Percentiles rank a stretch among this genome's conserved stretches.
Conservation (phyloP, 2,329 filamentous ascomycete genomes). For the Aspergillus ustus region DNA sequence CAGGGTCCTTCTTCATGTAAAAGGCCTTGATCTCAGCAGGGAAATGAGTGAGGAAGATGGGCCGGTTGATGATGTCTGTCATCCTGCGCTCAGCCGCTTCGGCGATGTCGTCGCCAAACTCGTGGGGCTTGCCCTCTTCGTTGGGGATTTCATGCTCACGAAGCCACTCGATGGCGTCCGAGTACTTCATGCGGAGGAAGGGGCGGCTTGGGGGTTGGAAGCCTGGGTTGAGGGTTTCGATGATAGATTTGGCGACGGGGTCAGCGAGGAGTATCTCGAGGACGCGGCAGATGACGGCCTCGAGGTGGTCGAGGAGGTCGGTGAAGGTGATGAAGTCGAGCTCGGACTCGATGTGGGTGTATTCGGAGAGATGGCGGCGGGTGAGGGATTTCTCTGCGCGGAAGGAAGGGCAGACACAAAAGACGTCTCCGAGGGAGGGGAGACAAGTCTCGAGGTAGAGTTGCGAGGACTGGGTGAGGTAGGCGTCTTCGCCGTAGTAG, state of each 20-base stretch:
- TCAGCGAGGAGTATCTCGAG: conserved; percentile 78
- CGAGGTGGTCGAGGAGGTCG: conserved; percentile 84
- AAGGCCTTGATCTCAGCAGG: conserved; percentile 97
- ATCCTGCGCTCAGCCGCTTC: conserved; percentile 95
- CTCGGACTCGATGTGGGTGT: conserved; percentile 95
- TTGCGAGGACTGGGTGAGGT: conserved; percentile 95
- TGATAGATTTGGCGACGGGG: conserved; percentile 69
- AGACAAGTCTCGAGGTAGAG: conserved; percentile 96
- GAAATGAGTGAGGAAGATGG: conserved; percentile 97
- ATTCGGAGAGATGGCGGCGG: conserved; percentile 91
- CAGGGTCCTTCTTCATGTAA: conserved; percentile 91
- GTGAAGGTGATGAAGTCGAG: conserved; percentile 94
- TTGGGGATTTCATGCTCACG: conserved; percentile 87
- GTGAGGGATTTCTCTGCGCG: conserved; percentile 96
- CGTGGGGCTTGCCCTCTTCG: conserved; percentile 87
- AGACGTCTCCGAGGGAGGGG: conserved; percentile 89
- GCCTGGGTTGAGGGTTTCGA: conserved; percentile 87
- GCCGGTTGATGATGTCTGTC: conserved; percentile 94
- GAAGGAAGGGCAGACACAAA: conserved; percentile 98
- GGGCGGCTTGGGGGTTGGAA: conserved; percentile 82
- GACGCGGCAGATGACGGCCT: conserved; percentile 84
- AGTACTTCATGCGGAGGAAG: conserved; percentile 94
- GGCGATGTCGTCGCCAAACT: conserved; percentile 96
- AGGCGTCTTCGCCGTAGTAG: conserved; percentile 89
- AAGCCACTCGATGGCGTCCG: conserved; percentile 93